Conservation (phyloP, 257 asterid species). For the Nicotiana sylvestris region DNA sequence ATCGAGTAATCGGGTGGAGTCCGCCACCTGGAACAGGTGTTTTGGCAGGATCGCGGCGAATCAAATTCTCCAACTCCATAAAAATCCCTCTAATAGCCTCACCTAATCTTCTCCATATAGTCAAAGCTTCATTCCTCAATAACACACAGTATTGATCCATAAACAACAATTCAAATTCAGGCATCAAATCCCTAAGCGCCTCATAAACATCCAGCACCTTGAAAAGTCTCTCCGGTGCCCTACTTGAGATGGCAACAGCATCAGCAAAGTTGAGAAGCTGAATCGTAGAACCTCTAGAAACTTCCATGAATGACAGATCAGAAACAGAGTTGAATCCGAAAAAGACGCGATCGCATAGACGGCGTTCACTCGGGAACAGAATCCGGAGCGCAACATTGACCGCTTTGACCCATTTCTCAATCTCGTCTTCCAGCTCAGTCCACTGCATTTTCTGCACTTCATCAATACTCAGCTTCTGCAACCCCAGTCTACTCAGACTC, state of each 20-base stretch:
- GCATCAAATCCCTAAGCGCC: slow-evolving; percentile 78
- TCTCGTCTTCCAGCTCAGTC: slow-evolving; percentile 83
- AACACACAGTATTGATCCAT: slow-evolving; percentile 74
- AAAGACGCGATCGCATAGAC: slow-evolving; percentile 80
- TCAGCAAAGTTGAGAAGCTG: slow-evolving; percentile 90
- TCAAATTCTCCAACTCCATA: slow-evolving; percentile 92
- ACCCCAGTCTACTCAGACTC: slow-evolving; percentile 81
- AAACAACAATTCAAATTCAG: slow-evolving; percentile 77
- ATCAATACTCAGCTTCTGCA: slow-evolving; percentile 81
- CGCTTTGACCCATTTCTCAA: slow-evolving; percentile 88
- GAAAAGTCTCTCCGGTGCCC: slow-evolving; percentile 92
- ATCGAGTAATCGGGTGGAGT: slow-evolving; percentile 88
- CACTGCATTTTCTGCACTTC: slow-evolving; percentile 89
- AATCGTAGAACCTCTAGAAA: slow-evolving; percentile 74
- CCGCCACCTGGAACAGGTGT: slow-evolving; percentile 87
- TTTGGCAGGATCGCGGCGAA: slow-evolving; percentile 86
- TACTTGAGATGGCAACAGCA: slow-evolving; percentile 82
- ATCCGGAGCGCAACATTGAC: slow-evolving; percentile 66
- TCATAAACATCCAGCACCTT: slow-evolving; percentile 89
- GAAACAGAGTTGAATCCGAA: slow-evolving; percentile 59
- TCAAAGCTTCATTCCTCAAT: slow-evolving; percentile 71
- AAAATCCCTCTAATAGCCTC: slow-evolving; percentile 85
- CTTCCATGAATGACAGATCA: slow-evolving; percentile 93
- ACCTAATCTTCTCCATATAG: slow-evolving; percentile 85
- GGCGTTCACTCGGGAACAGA: slow-evolving; percentile 88